A percentile compares a stretch with the other conserved stretches of the same genome.
Conservation (phyloP, 495 filamentous ascomycete genomes). For the Xylaria grammica region DNA sequence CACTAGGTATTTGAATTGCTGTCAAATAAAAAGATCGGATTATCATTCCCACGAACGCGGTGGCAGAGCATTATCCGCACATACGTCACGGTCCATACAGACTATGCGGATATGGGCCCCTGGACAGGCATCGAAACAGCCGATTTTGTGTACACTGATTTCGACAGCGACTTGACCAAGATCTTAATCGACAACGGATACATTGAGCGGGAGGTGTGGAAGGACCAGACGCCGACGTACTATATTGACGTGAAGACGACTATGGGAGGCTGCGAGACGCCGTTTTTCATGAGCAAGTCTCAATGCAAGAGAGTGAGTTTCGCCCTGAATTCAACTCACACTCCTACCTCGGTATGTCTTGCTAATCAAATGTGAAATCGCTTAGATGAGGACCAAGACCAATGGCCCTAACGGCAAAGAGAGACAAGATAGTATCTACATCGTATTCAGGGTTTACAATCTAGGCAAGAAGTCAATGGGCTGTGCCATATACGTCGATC, state of each 20-base stretch:
- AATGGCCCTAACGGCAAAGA: not conserved
- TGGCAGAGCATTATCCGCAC: constrained; percentile 50
- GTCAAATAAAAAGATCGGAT: not conserved
- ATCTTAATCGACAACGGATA: not conserved
- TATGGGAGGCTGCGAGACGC: constrained; percentile 10
- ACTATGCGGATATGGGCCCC: constrained; percentile 39
- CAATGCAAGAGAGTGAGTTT: not conserved
- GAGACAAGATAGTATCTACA: not conserved
- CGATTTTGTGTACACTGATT: constrained; percentile 48
- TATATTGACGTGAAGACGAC: constrained; percentile 55
- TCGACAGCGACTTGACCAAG: constrained; percentile 33
- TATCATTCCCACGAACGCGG: not conserved
- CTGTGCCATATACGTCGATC: not conserved
- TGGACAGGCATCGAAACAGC: constrained; percentile 46
- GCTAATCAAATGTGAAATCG: not conserved
- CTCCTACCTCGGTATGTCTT: not conserved
- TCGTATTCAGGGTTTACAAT: not conserved
- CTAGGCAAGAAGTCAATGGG: not conserved
- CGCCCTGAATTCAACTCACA: not conserved
- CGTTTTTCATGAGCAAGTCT: not conserved
- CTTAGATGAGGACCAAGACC: not conserved
- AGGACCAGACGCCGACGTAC: constrained; percentile 36
- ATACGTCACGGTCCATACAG: constrained; percentile 37
- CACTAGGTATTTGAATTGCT: not conserved
- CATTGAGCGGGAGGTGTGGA: constrained; percentile 25